phyloP scores from a whole-genome alignment of 2,329 filamentous ascomycete species.

The Arachnopeziza araneosa region DNA sequence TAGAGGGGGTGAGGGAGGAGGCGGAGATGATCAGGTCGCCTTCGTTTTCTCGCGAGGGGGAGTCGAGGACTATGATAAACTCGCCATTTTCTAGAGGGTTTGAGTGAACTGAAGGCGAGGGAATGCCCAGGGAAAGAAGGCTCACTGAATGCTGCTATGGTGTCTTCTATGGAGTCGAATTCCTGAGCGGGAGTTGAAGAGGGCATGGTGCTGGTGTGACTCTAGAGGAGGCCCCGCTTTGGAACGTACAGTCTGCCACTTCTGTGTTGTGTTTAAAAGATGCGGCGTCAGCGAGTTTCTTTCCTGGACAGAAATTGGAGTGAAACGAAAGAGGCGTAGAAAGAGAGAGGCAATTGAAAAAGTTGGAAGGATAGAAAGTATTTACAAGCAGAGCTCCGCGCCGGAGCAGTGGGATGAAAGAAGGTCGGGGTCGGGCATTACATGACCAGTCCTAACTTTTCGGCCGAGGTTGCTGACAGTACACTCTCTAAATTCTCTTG shows the following conservation, averaged over 20 bases:
- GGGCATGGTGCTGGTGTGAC: constrained; percentile 22
- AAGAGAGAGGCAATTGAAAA: background rate
- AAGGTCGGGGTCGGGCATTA: background rate
- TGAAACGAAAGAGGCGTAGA: background rate
- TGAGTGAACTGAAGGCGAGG: constrained; percentile 6
- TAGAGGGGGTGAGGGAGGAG: constrained; percentile 72
- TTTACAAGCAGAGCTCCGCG: background rate
- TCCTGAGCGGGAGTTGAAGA: constrained; percentile 31
- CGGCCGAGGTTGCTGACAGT: constrained; percentile 8
- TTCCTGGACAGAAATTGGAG: no score
- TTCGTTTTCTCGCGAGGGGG: constrained; percentile 93
- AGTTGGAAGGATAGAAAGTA: background rate
- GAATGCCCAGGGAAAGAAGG: constrained; percentile 13
- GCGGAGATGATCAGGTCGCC: constrained; percentile 96
- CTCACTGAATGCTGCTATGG: constrained; percentile 60
- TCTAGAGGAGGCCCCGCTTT: background rate
- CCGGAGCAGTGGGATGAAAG: background rate
- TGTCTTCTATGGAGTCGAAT: constrained; percentile 62
- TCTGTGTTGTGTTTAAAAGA: no score
- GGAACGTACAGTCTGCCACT: background rate
- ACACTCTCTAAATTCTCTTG: constrained; percentile 10
- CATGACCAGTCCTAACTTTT: background rate
- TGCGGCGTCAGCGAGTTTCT: no score
- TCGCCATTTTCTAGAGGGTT: constrained; percentile 61
- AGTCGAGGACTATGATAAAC: constrained; percentile 94